Evolutionary conservation across 352 stramenopile genomes (phyloP).

Genomic region (Thraustochytrium striatum): DNA sequence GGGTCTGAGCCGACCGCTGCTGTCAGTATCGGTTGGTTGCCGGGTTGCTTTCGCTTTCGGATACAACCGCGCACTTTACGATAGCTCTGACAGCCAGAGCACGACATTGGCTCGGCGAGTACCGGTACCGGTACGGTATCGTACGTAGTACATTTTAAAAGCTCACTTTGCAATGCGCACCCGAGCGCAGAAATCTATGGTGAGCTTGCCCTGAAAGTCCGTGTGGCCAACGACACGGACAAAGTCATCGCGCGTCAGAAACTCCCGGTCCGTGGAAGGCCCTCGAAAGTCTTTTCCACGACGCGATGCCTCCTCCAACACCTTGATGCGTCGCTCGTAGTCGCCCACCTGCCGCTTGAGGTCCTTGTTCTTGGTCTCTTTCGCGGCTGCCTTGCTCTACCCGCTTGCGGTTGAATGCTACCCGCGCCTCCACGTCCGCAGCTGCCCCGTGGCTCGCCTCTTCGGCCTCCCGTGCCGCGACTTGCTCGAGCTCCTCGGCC

Average conservation of each 20-base stretch:
- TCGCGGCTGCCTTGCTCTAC: neutral
- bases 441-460: neutral
- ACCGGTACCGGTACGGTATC: too few species aligned
- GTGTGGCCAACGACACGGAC: slow-evolving; percentile 29
- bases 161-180: neutral
- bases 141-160: too few species aligned
- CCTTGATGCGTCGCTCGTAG: slow-evolving; percentile 3
- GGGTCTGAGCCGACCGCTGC: too few species aligned
- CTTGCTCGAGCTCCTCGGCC: slow-evolving; percentile 1
- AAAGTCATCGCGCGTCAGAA: slow-evolving; percentile 39
- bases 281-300: slow-evolving; percentile 22
- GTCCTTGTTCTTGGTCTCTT: slow-evolving; percentile 25
- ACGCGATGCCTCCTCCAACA: slow-evolving; percentile 10
- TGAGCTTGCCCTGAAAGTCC: slow-evolving; percentile 43
- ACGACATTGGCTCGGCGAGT: too few species aligned
- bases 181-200: slow-evolving; percentile 22
- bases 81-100: too few species aligned
- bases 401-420: slow-evolving; percentile 8
- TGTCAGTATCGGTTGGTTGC: too few species aligned
- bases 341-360: neutral
- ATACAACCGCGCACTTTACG: too few species aligned
- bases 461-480: neutral
- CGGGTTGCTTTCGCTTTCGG: too few species aligned
- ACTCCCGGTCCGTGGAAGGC: slow-evolving; percentile 5
- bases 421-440: neutral